These are phyloP conservation scores for Teratosphaeria nubilosa DNA, from an alignment of 2,329 filamentous ascomycete genomes.

Conservation along the genomic window DNA sequence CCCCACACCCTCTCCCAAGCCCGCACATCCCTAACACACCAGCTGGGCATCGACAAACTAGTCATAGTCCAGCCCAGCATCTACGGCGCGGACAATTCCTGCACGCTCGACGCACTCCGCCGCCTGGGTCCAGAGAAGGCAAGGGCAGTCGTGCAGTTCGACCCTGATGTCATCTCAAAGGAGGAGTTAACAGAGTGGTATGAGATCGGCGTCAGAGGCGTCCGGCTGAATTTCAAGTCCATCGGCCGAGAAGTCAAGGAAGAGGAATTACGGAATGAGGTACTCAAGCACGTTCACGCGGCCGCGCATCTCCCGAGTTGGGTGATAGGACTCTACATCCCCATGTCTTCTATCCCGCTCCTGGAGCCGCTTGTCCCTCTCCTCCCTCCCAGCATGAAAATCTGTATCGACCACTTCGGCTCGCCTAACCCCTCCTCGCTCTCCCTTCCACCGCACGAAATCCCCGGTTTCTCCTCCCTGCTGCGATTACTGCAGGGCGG, in stretches of 20 bases:
- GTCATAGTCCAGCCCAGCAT: constrained; percentile 52
- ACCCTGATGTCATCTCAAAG: constrained; percentile 33
- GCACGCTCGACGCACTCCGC: constrained; percentile 45
- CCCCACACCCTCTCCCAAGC: constrained; percentile 43
- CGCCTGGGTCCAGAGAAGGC: constrained; percentile 40
- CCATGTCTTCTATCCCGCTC: constrained; percentile 39
- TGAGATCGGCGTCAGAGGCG: constrained; percentile 46
- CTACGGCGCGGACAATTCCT: constrained; percentile 52
- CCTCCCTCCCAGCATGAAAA: constrained; percentile 34
- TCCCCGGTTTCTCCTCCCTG: constrained; percentile 42
- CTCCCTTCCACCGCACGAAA: constrained; percentile 27
- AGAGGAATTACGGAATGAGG: constrained; percentile 31
- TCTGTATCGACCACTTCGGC: constrained; percentile 54
- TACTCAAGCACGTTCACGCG: constrained; percentile 41
- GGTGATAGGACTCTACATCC: constrained; percentile 50
- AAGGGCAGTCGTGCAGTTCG: constrained; percentile 48
- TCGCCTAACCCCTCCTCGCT: constrained; percentile 33
- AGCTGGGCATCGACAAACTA: constrained; percentile 43
- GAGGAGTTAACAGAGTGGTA: constrained; percentile 45
- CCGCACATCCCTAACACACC: constrained; percentile 38
- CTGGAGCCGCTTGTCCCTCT: constrained; percentile 41
- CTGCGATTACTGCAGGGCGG: constrained; percentile 38
- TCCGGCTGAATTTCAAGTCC: constrained; percentile 50
- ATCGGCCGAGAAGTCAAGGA: constrained; percentile 32
- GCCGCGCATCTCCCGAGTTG: constrained; percentile 41